phyloP scores from a whole-genome alignment of 1,139 yeast genomes.

The Lodderomyces parapsilosis region DNA sequence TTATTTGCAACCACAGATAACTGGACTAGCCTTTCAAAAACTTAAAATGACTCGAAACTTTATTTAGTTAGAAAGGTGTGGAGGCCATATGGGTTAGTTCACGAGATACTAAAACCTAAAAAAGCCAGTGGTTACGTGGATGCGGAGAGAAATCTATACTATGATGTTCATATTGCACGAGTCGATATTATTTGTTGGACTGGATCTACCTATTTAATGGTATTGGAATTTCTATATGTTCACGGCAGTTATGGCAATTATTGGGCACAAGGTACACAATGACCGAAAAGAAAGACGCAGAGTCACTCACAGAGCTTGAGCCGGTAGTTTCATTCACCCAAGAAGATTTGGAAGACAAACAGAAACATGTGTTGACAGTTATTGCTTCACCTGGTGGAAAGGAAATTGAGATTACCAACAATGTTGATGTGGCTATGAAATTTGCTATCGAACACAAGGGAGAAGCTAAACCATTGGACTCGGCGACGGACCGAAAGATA shows the following conservation, averaged over 20 bases:
- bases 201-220: no score
- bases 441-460: slow-evolving; percentile 20
- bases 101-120: no score
- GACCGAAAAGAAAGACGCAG: not conserved
- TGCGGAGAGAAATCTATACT: no score
- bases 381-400: slow-evolving; percentile 28
- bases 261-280: slow-evolving; percentile 33
- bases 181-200: no score
- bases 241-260: slow-evolving; percentile 56
- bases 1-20: no score
- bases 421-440: slow-evolving; percentile 36
- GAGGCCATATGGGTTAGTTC: no score
- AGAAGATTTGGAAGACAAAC: slow-evolving; percentile 7
- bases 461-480: slow-evolving; percentile 17
- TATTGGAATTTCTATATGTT: slow-evolving; percentile 40
- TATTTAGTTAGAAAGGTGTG: no score
- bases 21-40: no score
- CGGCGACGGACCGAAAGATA: slow-evolving; percentile 17
- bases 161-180: no score
- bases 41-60: no score
- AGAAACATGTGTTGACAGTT: slow-evolving; percentile 23
- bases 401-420: slow-evolving; percentile 27
- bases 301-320: not conserved
- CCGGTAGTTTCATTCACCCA: slow-evolving; percentile 10
- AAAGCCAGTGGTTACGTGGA: no score